Evolutionary conservation across 1,284 basidiomycete species (phyloP), one percentile per base, ranked within the genome.

Genomic region (Naganishia sp.): DNA sequence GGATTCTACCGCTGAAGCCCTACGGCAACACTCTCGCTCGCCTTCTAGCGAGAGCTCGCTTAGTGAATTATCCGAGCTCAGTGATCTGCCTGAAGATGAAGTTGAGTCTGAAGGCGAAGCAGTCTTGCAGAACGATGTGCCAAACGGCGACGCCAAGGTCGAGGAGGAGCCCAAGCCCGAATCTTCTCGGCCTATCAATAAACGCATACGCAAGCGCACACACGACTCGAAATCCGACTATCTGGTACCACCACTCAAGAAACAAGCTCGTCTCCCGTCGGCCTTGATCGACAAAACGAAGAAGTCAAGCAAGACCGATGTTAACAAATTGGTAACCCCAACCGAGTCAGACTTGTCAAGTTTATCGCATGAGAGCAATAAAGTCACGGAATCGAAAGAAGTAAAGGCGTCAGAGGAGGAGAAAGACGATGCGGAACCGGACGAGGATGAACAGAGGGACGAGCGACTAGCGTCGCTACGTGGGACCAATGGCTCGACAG

Each of bases 371-470:
- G 52, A 16, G 7, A 50, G 33, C 11, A 25, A 55, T 25, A 7
- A 25, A 42, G 3, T 23, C n/a, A 39, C 33, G 25, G 1, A 23
- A 46, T 15, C 36, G 6, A 25, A 39, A 54, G 55, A 45, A 25
- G 6, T 21, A 16, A 10, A 52, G 2, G 52, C 54, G 0, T 79
- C 80, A 52, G 82, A 82, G 45, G 90, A 92, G 73, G 78, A 79
- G 4, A 85, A 89, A 11, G 68, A 64, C 50, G 44, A 54, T 10
- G 55, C 56, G n/a, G 65, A 63, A 63, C 59, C 59, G 15, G 25
- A 43, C 21, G 61, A 68, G 33, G 67, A 66, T 43, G 48, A 57
- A 44, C 25, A 65, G 44, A 54, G 63, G 10, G 66, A 55, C 28
- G 65, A 66, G 36, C 56, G 63, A 21, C 44, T 68, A 11, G 49